phyloP scores from a whole-genome alignment of 306 rosid species.

The Senna siamea region DNA sequence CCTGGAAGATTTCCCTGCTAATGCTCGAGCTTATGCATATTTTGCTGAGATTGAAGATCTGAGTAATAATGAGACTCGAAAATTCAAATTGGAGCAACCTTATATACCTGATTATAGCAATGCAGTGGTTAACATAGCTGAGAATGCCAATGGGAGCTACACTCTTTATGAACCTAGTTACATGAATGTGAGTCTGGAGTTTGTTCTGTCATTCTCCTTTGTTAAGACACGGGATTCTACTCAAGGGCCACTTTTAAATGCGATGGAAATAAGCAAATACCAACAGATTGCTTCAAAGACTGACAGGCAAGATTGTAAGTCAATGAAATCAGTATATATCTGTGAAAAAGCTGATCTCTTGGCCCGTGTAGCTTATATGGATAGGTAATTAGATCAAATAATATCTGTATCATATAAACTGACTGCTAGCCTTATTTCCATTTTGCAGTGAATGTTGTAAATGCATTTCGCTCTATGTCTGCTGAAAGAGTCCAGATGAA shows the following conservation, averaged over 20 bases:
- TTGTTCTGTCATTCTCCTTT: constrained; percentile 84
- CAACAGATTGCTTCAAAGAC: constrained; percentile 64
- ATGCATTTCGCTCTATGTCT: constrained; percentile 56
- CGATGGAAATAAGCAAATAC: constrained; percentile 87
- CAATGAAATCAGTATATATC: constrained; percentile 30
- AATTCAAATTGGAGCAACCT: constrained; percentile 79
- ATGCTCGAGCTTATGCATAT: constrained; percentile 88
- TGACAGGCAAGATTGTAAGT: constrained; percentile 72
- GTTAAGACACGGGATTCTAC: constrained; percentile 77
- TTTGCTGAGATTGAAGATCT: constrained; percentile 85
- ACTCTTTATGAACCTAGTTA: constrained; percentile 96
- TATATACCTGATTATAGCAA: constrained; percentile 64
- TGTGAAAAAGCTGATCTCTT: constrained; percentile 18
- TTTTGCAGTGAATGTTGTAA: constrained; percentile 59
- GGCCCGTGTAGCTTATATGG: constrained; percentile 24
- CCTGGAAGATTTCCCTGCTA: constrained; percentile 82
- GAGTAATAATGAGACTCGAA: constrained; percentile 69
- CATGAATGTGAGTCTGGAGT: constrained; percentile 84
- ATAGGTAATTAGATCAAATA: neutral
- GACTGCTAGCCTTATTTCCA: constrained; percentile 40
- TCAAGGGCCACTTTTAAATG: constrained; percentile 83
- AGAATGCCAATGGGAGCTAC: constrained; percentile 92
- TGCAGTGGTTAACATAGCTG: constrained; percentile 92
- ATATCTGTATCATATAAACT: constrained; percentile 31
- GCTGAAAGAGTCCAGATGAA: constrained; percentile 48